Evolutionary conservation across 352 stramenopile genomes (phyloP), one percentile per base, ranked within the genome.

Genomic region (Phytophthora syringae): DNA sequence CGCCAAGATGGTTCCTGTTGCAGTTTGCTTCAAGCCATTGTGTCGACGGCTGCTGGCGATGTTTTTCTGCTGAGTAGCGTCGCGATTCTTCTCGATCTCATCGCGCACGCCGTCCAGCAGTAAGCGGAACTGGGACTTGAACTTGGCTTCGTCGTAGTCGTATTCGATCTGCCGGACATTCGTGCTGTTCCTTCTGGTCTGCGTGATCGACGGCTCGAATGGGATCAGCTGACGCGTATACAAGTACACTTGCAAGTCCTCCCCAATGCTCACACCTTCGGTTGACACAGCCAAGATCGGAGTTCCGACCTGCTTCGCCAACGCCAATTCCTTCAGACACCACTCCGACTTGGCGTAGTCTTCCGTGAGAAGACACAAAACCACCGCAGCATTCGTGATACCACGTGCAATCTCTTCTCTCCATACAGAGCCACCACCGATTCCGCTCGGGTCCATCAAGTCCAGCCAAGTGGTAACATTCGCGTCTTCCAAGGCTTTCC

Each of bases 381-480:
- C 86, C 5, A 91, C 67, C 9, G 80, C 77, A 12, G 87, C 87
- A 50, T 93, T 88, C 18, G 82, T 90, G 57, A 95, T 93, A 0
- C 87, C 85, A 1, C 85, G 65, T 3, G 84, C 85, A 44, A 95
- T 95, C 52, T 95, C 85, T 40, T 93, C 87, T 13, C 87, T 79
- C 87, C 87, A 95, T 0, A 95, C 84, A 0, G 84, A 58, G 5
- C 87, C 87, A n/a, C 87, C 87, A 12, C 87, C 87, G 27, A 95
- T 95, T 7, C 87, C 87, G 49, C 84, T 93, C 7, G 85, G 85
- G 48, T 95, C 87, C 87, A 95, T 94, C 37, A 93, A 71, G 50
- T 95, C 87, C 21, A 95, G 62, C 87, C 87, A 95, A 20, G 85
- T 93, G n/a, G 87, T 95, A 13, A 95, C 76, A 37, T 93, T 90